Percentiles rank a stretch among this genome's conserved stretches.
Conservation (phyloP, 2,329 filamentous ascomycete genomes). For the Tricladium varicosporioides region DNA sequence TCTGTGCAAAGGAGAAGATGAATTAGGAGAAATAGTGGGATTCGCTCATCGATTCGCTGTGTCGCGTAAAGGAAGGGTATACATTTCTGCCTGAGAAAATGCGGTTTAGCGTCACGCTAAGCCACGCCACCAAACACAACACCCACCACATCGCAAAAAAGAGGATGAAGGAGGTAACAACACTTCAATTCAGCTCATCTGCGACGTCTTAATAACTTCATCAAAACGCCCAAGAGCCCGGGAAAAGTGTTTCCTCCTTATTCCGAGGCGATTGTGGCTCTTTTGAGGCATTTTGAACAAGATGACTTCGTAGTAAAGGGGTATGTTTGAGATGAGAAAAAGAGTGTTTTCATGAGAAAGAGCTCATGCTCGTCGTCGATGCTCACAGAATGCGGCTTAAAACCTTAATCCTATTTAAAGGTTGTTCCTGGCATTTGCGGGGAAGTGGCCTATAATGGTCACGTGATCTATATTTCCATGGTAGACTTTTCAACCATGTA, state of each 20-base stretch:
- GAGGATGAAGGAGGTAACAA: background rate
- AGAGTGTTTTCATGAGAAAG: constrained; percentile 7
- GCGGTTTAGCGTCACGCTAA: background rate
- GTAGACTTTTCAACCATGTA: background rate
- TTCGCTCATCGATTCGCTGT: background rate
- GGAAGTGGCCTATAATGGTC: background rate
- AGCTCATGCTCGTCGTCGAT: constrained; percentile 10
- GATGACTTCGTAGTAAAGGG: background rate
- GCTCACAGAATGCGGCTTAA: constrained; percentile 20
- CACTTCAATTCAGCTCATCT: background rate
- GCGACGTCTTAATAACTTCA: background rate
- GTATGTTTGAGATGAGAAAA: constrained; percentile 3
- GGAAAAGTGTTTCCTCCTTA: background rate
- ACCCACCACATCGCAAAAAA: background rate
- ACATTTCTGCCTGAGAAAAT: background rate
- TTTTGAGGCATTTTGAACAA: background rate
- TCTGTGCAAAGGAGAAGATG: background rate
- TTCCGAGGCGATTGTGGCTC: background rate
- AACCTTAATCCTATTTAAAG: constrained; percentile 19
- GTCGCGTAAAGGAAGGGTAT: background rate
- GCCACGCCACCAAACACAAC: background rate
- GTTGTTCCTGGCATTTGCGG: constrained; percentile 12
- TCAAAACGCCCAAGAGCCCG: background rate
- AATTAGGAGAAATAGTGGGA: background rate
- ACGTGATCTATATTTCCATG: background rate